A percentile compares a stretch with the other conserved stretches of the same genome.
These are phyloP conservation scores for Thelonectria blattea DNA, from an alignment of 2,329 filamentous ascomycete genomes.

Conservation along the genomic window DNA sequence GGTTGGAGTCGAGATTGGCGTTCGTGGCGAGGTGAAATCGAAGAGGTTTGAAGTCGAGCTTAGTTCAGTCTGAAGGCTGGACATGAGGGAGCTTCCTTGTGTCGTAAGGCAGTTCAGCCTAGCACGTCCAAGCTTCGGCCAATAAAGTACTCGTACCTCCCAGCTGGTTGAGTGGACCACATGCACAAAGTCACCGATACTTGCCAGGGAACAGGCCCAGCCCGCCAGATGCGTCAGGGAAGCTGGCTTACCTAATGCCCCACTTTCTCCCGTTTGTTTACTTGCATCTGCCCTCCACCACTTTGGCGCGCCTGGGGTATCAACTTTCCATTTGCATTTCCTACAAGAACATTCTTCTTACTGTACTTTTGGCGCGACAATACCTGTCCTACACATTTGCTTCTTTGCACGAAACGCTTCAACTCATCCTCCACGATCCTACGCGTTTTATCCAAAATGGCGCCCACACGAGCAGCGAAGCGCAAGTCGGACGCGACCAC, in stretches of 20 bases:
- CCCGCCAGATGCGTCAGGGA: constrained; percentile 26
- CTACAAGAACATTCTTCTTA: constrained; percentile 19
- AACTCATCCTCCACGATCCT: constrained; percentile 19
- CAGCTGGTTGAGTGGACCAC: background rate
- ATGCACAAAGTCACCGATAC: constrained; percentile 27
- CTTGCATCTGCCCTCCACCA: constrained; percentile 34
- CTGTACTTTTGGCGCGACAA: background rate
- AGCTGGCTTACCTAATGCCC: constrained; percentile 37
- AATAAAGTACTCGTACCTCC: constrained; percentile 32
- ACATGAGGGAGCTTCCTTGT: constrained; percentile 37
- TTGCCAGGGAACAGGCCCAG: constrained; percentile 20
- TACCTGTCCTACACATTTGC: background rate
- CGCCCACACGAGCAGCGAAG: constrained; percentile 50
- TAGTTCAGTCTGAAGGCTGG: constrained; percentile 38
- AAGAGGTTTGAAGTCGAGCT: constrained; percentile 27
- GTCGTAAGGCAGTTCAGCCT: constrained; percentile 57
- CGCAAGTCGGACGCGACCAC: constrained; percentile 37
- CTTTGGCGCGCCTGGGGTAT: constrained; percentile 32
- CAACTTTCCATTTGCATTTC: constrained; percentile 21
- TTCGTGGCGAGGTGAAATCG: constrained; percentile 3
- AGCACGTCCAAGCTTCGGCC: constrained; percentile 35
- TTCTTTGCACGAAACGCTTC: background rate
- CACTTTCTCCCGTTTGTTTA: constrained; percentile 37
- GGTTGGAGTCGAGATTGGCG: constrained; percentile 7
- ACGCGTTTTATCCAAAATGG: constrained; percentile 47